A percentile compares a stretch with the other conserved stretches of the same genome.
phyloP scores from a whole-genome alignment of 345 rosid genomes.

The Syzygium grande region DNA sequence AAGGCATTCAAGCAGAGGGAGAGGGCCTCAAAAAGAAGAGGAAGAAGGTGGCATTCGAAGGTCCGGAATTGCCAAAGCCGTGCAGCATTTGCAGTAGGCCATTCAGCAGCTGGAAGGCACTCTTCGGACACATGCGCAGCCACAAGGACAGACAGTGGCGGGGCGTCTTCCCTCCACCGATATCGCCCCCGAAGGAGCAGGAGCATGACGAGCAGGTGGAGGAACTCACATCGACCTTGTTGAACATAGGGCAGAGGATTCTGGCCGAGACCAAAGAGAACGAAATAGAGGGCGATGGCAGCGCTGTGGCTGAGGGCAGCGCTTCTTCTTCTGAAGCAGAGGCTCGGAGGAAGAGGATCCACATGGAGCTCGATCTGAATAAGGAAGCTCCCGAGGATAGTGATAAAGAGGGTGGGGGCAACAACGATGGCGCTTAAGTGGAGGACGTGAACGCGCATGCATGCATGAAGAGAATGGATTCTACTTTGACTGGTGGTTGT shows the following conservation, averaged over 20 bases:
- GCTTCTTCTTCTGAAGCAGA: background rate
- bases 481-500: background rate
- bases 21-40: background rate
- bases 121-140: constrained; percentile 26
- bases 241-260: background rate
- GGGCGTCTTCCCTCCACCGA: constrained; percentile 23
- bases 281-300: background rate
- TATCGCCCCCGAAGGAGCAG: background rate
- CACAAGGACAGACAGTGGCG: constrained; percentile 12
- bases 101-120: constrained; percentile 21
- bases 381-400: background rate
- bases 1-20: background rate
- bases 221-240: background rate
- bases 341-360: background rate
- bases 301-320: background rate
- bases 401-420: background rate
- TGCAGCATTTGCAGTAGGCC: constrained; percentile 14
- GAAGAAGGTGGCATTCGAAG: background rate
- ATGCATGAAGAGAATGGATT: background rate
- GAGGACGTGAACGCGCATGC: background rate
- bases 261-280: background rate
- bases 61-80: constrained; percentile 3
- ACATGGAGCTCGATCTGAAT: background rate
- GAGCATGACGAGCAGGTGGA: background rate
- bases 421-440: background rate